These are phyloP conservation scores for Fusarium hainanense DNA, from an alignment of 2,329 filamentous ascomycete genomes.

Conservation along the genomic window DNA sequence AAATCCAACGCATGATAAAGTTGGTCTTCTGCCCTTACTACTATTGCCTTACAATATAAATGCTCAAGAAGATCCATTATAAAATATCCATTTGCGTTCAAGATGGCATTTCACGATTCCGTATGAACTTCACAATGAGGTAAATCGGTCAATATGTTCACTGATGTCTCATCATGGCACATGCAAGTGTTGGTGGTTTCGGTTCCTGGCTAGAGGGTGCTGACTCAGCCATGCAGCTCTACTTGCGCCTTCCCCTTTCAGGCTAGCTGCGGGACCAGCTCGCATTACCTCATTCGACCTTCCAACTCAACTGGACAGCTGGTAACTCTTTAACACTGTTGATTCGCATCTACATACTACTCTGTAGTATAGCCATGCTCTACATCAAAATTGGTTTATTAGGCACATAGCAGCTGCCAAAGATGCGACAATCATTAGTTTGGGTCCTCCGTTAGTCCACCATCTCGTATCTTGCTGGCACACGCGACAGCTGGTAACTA, in stretches of 20 bases:
- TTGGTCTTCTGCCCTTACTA: too few species aligned
- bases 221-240: not conserved
- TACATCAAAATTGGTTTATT: slow-evolving; percentile 32
- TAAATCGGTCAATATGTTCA: not conserved
- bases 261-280: not conserved
- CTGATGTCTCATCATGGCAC: not conserved
- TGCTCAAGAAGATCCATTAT: not conserved
- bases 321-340: slow-evolving; percentile 41
- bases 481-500: slow-evolving; percentile 39
- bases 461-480: slow-evolving; percentile 4
- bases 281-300: slow-evolving; percentile 47
- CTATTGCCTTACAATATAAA: not conserved
- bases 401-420: slow-evolving; percentile 52
- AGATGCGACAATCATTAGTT: slow-evolving; percentile 55
- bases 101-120: not conserved
- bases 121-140: not conserved
- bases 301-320: slow-evolving; percentile 47
- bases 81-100: not conserved
- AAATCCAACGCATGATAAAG: not conserved
- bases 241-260: slow-evolving; percentile 18
- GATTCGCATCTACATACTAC: slow-evolving; percentile 24
- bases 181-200: not conserved
- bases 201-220: slow-evolving; percentile 9
- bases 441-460: slow-evolving; percentile 55
- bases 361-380: slow-evolving; percentile 47